Percentiles rank a stretch among this genome's conserved stretches.
phyloP scores from a whole-genome alignment of 1,139 yeast genomes.

The Blastobotrys malaysiensis region DNA sequence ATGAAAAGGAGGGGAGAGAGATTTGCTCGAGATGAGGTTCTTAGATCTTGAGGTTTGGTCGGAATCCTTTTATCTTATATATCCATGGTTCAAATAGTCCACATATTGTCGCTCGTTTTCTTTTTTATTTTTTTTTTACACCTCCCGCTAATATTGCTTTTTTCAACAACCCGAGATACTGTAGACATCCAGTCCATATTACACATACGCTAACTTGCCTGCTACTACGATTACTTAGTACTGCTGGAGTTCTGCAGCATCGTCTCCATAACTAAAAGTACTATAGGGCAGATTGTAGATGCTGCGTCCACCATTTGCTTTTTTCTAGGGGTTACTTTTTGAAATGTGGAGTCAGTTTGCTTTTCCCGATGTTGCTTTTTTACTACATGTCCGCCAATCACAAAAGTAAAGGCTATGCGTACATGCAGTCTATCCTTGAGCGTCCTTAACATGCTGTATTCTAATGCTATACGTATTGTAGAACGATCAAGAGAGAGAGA shows the following conservation, averaged over 20 bases:
- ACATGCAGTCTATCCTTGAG: background rate
- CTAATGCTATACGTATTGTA: background rate
- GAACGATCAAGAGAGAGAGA: background rate
- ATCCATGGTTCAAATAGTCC: background rate
- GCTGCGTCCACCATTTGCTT: background rate
- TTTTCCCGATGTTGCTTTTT: background rate
- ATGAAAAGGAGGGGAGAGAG: background rate
- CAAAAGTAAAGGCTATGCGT: background rate
- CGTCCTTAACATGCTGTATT: background rate
- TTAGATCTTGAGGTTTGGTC: background rate
- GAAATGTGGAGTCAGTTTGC: background rate
- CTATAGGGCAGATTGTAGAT: background rate
- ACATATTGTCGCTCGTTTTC: background rate
- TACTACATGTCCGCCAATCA: background rate
- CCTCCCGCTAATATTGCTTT: background rate
- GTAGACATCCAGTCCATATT: background rate
- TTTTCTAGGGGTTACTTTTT: background rate
- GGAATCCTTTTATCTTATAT: background rate
- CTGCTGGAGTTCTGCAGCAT: background rate
- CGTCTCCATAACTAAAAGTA: background rate
- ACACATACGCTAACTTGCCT: background rate
- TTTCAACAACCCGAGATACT: background rate
- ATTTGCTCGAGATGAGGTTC: background rate
- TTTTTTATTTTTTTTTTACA: background rate
- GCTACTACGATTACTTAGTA: too few relatives aligned